Conservation (phyloP, 495 filamentous ascomycete genomes). For the Podospora pseudoanserina region DNA sequence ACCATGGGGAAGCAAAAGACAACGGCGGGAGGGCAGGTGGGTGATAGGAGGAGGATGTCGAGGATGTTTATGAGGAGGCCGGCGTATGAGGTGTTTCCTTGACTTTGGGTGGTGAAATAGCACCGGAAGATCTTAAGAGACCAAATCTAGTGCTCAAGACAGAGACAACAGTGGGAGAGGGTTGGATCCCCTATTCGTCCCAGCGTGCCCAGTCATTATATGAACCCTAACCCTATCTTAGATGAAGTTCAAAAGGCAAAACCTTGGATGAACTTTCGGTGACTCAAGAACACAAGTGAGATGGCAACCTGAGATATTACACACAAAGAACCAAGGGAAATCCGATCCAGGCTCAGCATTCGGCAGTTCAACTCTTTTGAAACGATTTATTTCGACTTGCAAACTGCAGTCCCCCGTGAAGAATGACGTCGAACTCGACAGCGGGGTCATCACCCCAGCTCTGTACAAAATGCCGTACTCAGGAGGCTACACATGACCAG, state of each 20-base stretch:
- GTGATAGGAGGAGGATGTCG: conserved; percentile 3
- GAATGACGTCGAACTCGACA: conserved; percentile 14
- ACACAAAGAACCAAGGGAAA: neutral
- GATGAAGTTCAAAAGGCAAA: neutral
- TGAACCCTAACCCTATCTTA: conserved; percentile 12
- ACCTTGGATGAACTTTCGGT: neutral
- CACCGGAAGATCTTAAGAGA: neutral
- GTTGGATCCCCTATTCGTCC: conserved; percentile 4
- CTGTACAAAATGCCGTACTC: conserved; percentile 25
- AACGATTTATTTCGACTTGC: neutral
- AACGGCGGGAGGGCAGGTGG: conserved; percentile 1
- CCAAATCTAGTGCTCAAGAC: neutral
- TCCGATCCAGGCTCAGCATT: neutral
- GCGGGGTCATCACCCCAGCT: conserved; percentile 18
- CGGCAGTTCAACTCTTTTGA: neutral
- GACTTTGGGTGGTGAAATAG: neutral
- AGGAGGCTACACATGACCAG: conserved; percentile 30
- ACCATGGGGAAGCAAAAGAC: neutral
- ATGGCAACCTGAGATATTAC: neutral
- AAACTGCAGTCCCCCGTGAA: neutral
- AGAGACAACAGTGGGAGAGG: neutral
- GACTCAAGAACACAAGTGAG: neutral
- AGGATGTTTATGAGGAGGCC: conserved; percentile 19
- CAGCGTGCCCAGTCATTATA: neutral
- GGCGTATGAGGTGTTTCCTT: conserved; percentile 27